Conservation (phyloP, 768 basidiomycete species). For the Lactarius deliciosus region DNA sequence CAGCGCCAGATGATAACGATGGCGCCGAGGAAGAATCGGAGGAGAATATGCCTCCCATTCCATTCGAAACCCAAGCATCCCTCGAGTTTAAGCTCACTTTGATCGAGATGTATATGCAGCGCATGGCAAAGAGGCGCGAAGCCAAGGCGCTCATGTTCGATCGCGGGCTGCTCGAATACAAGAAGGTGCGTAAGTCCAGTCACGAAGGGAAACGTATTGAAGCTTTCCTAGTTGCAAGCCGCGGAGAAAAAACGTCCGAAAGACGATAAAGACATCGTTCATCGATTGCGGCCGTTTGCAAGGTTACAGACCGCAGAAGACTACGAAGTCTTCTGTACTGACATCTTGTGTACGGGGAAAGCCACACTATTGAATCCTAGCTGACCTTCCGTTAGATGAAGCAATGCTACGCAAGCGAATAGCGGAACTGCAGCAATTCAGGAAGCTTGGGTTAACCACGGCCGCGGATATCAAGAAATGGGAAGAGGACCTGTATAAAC, state of each 20-base stretch:
- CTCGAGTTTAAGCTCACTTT: slow-evolving; percentile 85
- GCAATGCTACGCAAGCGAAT: slow-evolving; percentile 83
- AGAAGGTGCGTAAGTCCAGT: slow-evolving; percentile 61
- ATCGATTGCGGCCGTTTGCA: slow-evolving; percentile 88
- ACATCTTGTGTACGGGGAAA: slow-evolving; percentile 74
- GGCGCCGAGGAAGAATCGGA: slow-evolving; percentile 63
- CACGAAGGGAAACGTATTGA: slow-evolving; percentile 21
- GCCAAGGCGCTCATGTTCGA: slow-evolving; percentile 90
- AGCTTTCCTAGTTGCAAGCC: slow-evolving; percentile 69
- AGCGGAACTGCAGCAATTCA: slow-evolving; percentile 87
- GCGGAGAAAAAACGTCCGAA: slow-evolving; percentile 86
- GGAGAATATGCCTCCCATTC: slow-evolving; percentile 68
- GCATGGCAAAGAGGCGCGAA: slow-evolving; percentile 81
- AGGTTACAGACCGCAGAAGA: slow-evolving; percentile 89
- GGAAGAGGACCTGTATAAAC: slow-evolving; percentile 66
- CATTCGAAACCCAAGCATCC: slow-evolving; percentile 81
- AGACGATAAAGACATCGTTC: slow-evolving; percentile 89
- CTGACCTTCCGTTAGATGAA: slow-evolving; percentile 62
- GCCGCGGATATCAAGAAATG: slow-evolving; percentile 91
- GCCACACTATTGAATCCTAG: slow-evolving; percentile 13
- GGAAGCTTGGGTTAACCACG: slow-evolving; percentile 80
- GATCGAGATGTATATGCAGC: slow-evolving; percentile 88
- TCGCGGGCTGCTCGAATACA: slow-evolving; percentile 87
- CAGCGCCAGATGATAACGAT: slow-evolving; percentile 36
- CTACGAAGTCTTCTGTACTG: slow-evolving; percentile 83